A percentile compares a stretch with the other conserved stretches of the same genome.
phyloP scores from a whole-genome alignment of 768 basidiomycete species.

The Neoboletus brunneissimus region DNA sequence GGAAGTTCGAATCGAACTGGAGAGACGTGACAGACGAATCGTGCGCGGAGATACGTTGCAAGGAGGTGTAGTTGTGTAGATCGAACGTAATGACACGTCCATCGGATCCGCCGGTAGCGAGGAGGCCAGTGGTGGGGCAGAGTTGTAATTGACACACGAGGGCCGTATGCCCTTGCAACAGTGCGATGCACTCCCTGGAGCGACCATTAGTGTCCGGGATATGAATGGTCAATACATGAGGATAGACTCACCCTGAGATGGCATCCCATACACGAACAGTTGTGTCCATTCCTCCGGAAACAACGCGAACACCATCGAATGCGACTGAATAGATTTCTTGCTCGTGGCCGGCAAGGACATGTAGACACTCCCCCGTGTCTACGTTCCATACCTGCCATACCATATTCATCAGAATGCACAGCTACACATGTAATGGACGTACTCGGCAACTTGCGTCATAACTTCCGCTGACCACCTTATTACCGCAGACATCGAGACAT shows the following conservation, averaged over 20 bases:
- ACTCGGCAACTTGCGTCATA: constrained; percentile 90
- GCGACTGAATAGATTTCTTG: constrained; percentile 91
- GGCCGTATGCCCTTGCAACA: constrained; percentile 87
- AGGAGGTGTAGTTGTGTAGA: constrained; percentile 41
- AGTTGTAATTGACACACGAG: constrained; percentile 91
- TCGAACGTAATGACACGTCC: constrained; percentile 79
- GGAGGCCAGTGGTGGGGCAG: constrained; percentile 48
- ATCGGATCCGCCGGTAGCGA: constrained; percentile 86
- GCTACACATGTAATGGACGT: constrained; percentile 19
- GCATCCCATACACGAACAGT: constrained; percentile 91
- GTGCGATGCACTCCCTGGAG: constrained; percentile 71
- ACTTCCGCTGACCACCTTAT: constrained; percentile 83
- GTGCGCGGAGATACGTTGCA: constrained; percentile 81
- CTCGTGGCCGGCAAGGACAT: constrained; percentile 77
- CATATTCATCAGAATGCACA: not conserved
- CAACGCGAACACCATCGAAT: constrained; percentile 80
- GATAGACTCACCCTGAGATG: constrained; percentile 63
- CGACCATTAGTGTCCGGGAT: not conserved
- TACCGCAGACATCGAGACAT: constrained; percentile 85
- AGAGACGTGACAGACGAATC: constrained; percentile 83
- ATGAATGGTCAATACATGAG: not conserved
- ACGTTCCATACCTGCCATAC: constrained; percentile 77
- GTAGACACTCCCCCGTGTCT: constrained; percentile 84
- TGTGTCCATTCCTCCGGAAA: constrained; percentile 90
- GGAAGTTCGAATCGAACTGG: constrained; percentile 79